These are phyloP conservation scores for Phytophthora vignae DNA, from an alignment of 352 stramenopile species.

Conservation along the genomic window DNA sequence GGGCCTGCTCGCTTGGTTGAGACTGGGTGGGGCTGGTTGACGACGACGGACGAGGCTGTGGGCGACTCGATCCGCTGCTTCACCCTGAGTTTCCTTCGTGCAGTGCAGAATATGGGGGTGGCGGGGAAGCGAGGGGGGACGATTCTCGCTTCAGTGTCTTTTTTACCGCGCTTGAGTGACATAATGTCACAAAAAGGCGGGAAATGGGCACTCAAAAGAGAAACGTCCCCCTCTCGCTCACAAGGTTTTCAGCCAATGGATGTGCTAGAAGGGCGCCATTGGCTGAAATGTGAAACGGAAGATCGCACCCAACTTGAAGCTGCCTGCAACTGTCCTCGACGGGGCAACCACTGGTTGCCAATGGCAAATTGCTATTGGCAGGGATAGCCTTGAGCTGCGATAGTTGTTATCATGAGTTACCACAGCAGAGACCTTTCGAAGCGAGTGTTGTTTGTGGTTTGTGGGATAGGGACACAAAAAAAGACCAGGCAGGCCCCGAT, in stretches of 20 bases:
- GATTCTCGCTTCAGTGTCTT: neutral
- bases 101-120: slow-evolving; percentile 36
- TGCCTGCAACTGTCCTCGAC: neutral
- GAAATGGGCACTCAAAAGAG: slow-evolving; percentile 20
- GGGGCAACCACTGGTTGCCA: neutral
- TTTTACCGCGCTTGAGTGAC: too few species aligned
- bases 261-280: neutral
- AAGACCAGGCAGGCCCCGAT: too few species aligned
- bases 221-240: slow-evolving; percentile 18
- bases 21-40: neutral
- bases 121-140: slow-evolving; percentile 27
- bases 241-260: slow-evolving; percentile 21
- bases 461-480: too few species aligned
- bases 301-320: slow-evolving; percentile 14
- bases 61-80: slow-evolving; percentile 23
- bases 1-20: neutral
- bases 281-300: slow-evolving; percentile 20
- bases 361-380: too few species aligned
- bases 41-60: slow-evolving; percentile 18
- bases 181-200: slow-evolving; percentile 12
- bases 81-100: slow-evolving; percentile 33
- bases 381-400: too few species aligned
- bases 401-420: too few species aligned
- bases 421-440: too few species aligned
- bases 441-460: too few species aligned